Base-by-base conservation (phyloP, 345 rosid genomes). In the Dovyalis caffra region DNA sequence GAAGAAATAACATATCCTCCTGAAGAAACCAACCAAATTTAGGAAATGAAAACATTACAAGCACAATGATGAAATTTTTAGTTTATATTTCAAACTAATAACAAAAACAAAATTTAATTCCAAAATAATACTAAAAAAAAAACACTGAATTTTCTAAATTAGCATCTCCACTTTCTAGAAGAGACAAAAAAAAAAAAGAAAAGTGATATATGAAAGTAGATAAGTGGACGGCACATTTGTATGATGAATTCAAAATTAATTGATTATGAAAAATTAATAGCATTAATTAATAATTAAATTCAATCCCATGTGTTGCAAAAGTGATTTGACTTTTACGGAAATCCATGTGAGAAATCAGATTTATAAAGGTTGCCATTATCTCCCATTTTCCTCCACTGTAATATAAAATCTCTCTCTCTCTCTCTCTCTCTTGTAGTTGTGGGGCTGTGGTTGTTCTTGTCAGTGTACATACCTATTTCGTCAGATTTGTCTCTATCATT, bases 391-490 rank as follows among this genome's bases (percentile, higher is more conserved):
- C 6, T 49, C 56, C 56, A 49, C n/a, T 49, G 56, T 49, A 1
- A 20, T 20, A 20, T 1, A 8, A 25, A 2, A 25, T 21, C 58
- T 7, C 57, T 49, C 57, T 21, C 25, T 47, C 21, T 47, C 21
- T 47, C 23, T 51, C 58, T 51, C 58, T 49, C 23, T 20, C 23
- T 6, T 20, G 23, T 53, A 8, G 60, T 0, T 53, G 60, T 53
- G 60, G 60, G 60, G 60, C 25, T 23, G 60, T n/a, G 60, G 60
- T 56, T 56, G 60, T 56, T 56, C 60, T 56, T 56, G 60, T 56
- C 26, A 56, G 25, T 2, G 25, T 7, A 9, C 25, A 51, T 6
- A 21, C 28, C 28, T n/a, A n/a, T 23, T n/a, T 56, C 28, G n/a
- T 56, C 60, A 56, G 60, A 56, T 56, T 56, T 23, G 5, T 56